Evolutionary conservation across 352 stramenopile species (phyloP), one percentile per base, ranked within the genome.

Genomic region (Globisporangium alternatum): DNA sequence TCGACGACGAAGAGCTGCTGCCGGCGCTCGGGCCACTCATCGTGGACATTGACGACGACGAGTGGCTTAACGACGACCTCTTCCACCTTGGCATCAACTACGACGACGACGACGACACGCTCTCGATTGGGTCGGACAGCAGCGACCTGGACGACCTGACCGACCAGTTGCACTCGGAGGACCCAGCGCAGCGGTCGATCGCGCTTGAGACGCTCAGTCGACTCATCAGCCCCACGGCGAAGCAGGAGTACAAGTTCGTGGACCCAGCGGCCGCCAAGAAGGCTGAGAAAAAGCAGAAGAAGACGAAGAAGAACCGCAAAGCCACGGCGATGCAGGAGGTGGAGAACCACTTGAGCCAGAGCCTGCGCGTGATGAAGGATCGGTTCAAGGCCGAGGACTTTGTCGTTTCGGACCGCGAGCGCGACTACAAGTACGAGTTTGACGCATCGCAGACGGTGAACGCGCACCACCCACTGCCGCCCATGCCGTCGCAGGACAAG

Each of bases 391-490:
- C n/a, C 5, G 22, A 51, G 21, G 44, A 62, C 25, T 45, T 65
- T 9, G 60, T 43, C 2, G 56, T 62, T 17, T 53, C 56, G 28
- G 56, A 62, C 28, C 60, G 60, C 60, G 43, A 47, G 56, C 48
- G 74, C 59, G 77, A 90, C 74, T 87, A 90, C 65, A 59, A 64
- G 49, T 81, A 66, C 58, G 56, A 74, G 61, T 88, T 80, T 51
- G 71, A 84, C 37, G 35, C 49, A 4, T 73, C 57, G 5, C 65
- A 74, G 43, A 77, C 78, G 6, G 48, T 60, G 52, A 78, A 74
- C 25, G 64, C 74, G 22, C 65, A 85, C 49, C 67, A 76, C 35
- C 78, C 81, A 60, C 63, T 88, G 35, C 75, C 78, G 37, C 81
- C 81, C 1, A 69, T 78, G 64, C 71, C 74, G 0, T 56, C 72